Conservation (phyloP, 2,329 filamentous ascomycete species). For the Trichoderma asperellum region DNA sequence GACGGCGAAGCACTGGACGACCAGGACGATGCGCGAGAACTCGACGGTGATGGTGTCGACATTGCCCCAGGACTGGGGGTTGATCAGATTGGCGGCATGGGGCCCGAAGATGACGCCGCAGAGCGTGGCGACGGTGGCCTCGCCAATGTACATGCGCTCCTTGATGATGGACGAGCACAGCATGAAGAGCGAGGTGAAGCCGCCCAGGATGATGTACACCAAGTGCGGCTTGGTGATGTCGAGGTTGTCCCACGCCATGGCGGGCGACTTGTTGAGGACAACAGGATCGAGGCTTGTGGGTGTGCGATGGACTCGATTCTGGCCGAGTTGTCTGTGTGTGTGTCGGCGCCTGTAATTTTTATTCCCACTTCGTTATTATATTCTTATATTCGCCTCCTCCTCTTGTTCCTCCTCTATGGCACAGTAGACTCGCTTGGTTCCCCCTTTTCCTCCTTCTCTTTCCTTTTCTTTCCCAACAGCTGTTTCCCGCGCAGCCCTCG, state of each 20-base stretch:
- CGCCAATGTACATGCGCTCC: conserved; percentile 97
- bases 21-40: conserved; percentile 85
- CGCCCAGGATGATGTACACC: conserved; percentile 97
- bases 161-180: conserved; percentile 97
- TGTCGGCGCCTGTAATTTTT: background rate
- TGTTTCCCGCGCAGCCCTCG: background rate
- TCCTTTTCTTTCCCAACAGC: background rate
- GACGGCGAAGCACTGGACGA: conserved; percentile 90
- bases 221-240: conserved; percentile 91
- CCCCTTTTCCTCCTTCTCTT: background rate
- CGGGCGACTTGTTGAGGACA: conserved; percentile 24
- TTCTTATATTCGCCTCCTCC: background rate
- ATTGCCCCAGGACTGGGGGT: conserved; percentile 77
- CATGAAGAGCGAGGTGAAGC: conserved; percentile 98
- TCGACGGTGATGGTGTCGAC: conserved; percentile 86
- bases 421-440: background rate
- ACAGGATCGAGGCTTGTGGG: background rate
- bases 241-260: conserved; percentile 79
- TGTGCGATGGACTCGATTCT: background rate
- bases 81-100: conserved; percentile 78
- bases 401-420: background rate
- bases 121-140: conserved; percentile 90
- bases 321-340: background rate
- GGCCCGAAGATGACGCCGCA: conserved; percentile 90
- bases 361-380: background rate